A percentile compares a stretch with the other conserved stretches of the same genome.
phyloP scores from a whole-genome alignment of 306 rosid species.

The cucumber (Cucumis sativus) region Cucumber_9930_V3 NC_026661.2:19527501-19528000 shows the following conservation, averaged over 20 bases:
- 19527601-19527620: background rate
- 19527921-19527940: background rate
- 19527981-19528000: background rate
- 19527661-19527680: constrained; percentile 1
- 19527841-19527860: background rate
- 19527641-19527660: background rate
- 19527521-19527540: background rate
- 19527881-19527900: background rate
- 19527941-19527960: background rate
- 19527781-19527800: constrained; percentile 10
- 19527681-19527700: background rate
- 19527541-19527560: background rate
- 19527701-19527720: background rate
- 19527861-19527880: background rate
- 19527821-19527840: background rate
- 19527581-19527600: constrained; percentile 4
- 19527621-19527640: background rate
- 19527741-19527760: background rate
- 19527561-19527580: background rate
- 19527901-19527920: background rate
- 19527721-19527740: background rate
- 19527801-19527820: background rate
- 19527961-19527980: background rate
- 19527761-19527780: constrained; percentile 9
- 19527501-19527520: background rate